Conservation (phyloP, 75 land plant genomes). For the Gnetum montanum region DNA sequence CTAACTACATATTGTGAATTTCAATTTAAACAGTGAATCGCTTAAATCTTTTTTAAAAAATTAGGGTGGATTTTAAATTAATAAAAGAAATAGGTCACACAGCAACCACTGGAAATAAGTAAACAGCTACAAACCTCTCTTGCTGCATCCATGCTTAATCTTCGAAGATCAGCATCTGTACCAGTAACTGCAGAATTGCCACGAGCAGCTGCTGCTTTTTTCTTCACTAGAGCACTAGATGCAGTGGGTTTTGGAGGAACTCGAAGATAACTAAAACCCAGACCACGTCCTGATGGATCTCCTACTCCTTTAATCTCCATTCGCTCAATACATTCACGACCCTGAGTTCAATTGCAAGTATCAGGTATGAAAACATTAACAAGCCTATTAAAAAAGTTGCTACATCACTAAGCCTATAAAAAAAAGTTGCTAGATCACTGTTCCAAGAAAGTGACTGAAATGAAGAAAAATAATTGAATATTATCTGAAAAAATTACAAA, state of each 20-base stretch:
- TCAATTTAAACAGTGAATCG: too few relatives aligned
- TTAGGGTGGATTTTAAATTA: too few relatives aligned
- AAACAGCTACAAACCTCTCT: conserved; percentile 79
- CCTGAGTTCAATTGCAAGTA: conserved; percentile 26
- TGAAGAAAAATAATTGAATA: background rate
- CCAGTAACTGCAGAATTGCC: conserved; percentile 91
- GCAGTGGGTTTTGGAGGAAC: conserved; percentile 71
- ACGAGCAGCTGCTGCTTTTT: conserved; percentile 67
- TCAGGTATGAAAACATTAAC: background rate
- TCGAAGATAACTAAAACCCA: conserved; percentile 97
- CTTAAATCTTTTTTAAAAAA: too few relatives aligned
- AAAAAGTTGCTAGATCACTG: too few relatives aligned
- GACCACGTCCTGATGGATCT: conserved; percentile 96
- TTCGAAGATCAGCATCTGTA: conserved; percentile 98
- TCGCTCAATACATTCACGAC: conserved; percentile 80
- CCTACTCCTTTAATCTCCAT: conserved; percentile 96
- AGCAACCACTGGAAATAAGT: too few relatives aligned
- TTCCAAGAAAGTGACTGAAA: background rate
- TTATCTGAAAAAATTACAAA: too few relatives aligned
- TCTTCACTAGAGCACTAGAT: conserved; percentile 62
- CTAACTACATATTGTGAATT: too few relatives aligned
- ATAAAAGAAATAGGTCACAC: too few relatives aligned
- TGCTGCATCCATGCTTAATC: conserved; percentile 98
- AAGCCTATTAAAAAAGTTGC: too few relatives aligned
- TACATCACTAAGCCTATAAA: background rate